Evolutionary conservation across 2,329 filamentous ascomycete species (phyloP), one percentile per base, ranked within the genome.

Genomic region (Aspergillus candidus): DNA sequence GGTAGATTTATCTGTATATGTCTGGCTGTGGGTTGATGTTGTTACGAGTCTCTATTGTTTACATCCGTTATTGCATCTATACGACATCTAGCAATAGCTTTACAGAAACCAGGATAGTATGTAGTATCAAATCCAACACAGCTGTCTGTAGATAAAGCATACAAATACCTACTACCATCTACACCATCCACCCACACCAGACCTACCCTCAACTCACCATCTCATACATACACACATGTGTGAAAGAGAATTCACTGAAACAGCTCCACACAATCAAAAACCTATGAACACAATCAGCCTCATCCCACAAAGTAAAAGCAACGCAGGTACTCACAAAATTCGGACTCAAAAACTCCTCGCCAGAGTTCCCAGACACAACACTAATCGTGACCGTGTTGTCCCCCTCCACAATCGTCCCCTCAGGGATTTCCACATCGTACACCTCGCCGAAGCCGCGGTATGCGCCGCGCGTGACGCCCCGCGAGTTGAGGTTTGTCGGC

Each of bases 401-500:
- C 0, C 81, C 82, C n/a, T 68, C 66, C 6, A 77, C 71, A 37
- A 86, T 70, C 3, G 70, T 80, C 0, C 79, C 80, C 2, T 75
- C 65, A 0, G 81, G 78, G 37, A 85, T 75, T n/a, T 63, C 66
- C 36, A 79, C 74, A 47, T 81, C 73, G 55, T 85, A 85, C 5
- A 83, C 73, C 53, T 86, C 81, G 4, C 80, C 80, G 41, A 72
- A 68, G 0, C 82, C 82, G 6, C 80, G 70, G 55, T 84, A 85
- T 0, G 79, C 79, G 10, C 82, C 82, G 11, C 82, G 71, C 0
- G 82, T 85, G 2, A 85, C 73, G 11, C 82, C 82, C 12, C 82
- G 72, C 4, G 76, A 81, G 58, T 84, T 74, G 38, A 86, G 78
- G 63, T 82, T 82, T 8, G 69, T 72, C 0, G 82, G 82, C 0